Base-by-base conservation (phyloP, 495 filamentous ascomycete genomes). In the Aspergillus baeticus region DNA sequence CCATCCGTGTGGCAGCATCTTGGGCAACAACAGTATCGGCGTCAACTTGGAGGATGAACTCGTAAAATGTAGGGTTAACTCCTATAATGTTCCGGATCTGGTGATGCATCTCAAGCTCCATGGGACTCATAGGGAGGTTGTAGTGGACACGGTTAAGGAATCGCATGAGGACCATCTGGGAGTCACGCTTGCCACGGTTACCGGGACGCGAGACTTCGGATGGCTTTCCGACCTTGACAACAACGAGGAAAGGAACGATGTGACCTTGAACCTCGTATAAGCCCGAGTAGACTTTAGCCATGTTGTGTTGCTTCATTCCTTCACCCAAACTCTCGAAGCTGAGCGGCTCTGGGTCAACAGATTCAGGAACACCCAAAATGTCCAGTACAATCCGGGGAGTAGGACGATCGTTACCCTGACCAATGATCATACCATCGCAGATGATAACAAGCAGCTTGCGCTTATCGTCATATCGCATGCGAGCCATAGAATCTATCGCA, bases 401-500 rank as follows among this genome's bases (percentile, higher is more conserved):
- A 8, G 95, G 91, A 46, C 89, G 83, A 67, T 99, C 94, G 70
- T 99, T 99, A 61, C 94, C 94, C 74, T 96, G 92, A 57, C 94
- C 94, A 59, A 99, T 93, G 74, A 99, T 98, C 93, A 99, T 98
- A 76, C 94, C 94, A 67, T 99, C 94, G 64, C 94, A 99, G 55
- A 99, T 81, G 44, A 99, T 81, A 55, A 96, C 86, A 44, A 99
- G 77, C 10, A 99, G 81, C 75, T 99, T 99, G 61, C 94, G 89
- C 74, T 98, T 98, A 73, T 99, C 92, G 64, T 99, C 94, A 69
- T 99, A 99, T 51, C 83, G 82, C 92, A 99, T 96, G 57, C 92
- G 84, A 17, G 94, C 92, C 59, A 91, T 89, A 1, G 94, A 98
- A 70, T 99, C 94, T 64, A 99, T 94, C 57, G 93, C 95, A 75